Base-by-base conservation (phyloP, 2,329 filamentous ascomycete species). In the Cladosporium sp. region DNA sequence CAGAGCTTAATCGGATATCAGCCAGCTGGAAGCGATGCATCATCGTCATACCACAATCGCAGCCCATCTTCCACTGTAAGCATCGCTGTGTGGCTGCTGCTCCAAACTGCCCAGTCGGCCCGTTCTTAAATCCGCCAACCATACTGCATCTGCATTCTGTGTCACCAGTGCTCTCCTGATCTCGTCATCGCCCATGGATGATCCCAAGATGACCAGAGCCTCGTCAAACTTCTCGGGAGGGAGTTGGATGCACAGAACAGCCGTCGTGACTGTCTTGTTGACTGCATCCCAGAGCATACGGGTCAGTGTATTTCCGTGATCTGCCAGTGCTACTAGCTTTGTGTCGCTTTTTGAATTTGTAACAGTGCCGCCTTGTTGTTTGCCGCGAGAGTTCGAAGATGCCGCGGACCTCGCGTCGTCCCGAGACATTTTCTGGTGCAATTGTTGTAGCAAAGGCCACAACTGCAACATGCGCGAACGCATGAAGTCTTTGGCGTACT, bases 401-500 rank as follows among this genome's bases (percentile, higher is more conserved):
- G 19, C 14, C 47, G 20, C 25, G 2, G 52, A 55, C 9, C 20
- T 14, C 14, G 43, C 30, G 15, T 34, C 55, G 17, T 63, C 56
- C 14, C 36, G 30, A 1, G 22, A 15, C n/a, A 63, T 17, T 11
- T 47, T 40, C 4, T 55, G 51, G 55, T 70, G 63, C 22, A 71
- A 58, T 6, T 67, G 63, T n/a, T 66, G 17, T 19, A 73, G 51
- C 17, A 57, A 56, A 34, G 69, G 76, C 88, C 89, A 97, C 59
- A 91, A 86, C 4, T 83, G 84, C 70, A 88, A 85, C 61, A 97
- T 84, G 6, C 94, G 81, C 0, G 84, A 85, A 36, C 82, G 80
- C 74, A 97, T 84, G 69, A 99, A 99, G 61, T 91, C 86, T 0
- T 92, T 90, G 0, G 90, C 90, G 49, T 84, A 78, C 58, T 78